Conservation (phyloP, 2,329 filamentous ascomycete species). For the Alternaria ventricosa region DNA sequence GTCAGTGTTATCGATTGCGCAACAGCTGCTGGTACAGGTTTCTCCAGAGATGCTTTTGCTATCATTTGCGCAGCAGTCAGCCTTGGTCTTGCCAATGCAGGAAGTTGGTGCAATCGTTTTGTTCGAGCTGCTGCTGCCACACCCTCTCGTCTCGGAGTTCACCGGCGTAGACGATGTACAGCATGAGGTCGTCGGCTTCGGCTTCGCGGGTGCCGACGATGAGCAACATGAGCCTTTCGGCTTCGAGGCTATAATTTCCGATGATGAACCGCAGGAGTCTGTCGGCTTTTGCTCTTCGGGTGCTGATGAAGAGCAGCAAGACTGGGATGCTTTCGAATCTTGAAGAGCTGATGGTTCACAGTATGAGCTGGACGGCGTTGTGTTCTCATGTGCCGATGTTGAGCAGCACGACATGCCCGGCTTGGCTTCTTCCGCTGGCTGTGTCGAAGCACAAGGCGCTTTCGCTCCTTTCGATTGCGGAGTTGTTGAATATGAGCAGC, state of each 20-base stretch:
- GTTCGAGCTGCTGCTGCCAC: background rate
- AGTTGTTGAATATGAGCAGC: background rate
- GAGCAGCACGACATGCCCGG: background rate
- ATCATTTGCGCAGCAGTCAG: background rate
- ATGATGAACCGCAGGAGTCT: background rate
- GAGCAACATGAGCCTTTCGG: conserved; percentile 15
- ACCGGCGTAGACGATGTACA: background rate
- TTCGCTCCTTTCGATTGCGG: background rate
- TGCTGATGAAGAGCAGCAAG: background rate
- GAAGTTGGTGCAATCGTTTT: background rate
- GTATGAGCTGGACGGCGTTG: background rate
- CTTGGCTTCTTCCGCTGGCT: background rate
- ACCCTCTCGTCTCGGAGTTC: background rate
- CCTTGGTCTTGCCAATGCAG: background rate
- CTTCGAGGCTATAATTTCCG: background rate
- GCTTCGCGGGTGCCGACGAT: background rate
- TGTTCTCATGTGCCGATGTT: background rate
- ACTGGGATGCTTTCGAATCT: background rate
- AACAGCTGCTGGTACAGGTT: conserved; percentile 3
- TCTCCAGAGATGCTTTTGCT: background rate
- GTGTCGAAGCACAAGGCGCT: background rate
- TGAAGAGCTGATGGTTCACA: background rate
- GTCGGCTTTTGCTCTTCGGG: background rate
- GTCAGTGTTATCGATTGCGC: background rate
- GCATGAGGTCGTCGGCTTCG: background rate